Evolutionary conservation across 257 asterid species (phyloP).

Genomic region (Penstemon barbatus): DNA sequence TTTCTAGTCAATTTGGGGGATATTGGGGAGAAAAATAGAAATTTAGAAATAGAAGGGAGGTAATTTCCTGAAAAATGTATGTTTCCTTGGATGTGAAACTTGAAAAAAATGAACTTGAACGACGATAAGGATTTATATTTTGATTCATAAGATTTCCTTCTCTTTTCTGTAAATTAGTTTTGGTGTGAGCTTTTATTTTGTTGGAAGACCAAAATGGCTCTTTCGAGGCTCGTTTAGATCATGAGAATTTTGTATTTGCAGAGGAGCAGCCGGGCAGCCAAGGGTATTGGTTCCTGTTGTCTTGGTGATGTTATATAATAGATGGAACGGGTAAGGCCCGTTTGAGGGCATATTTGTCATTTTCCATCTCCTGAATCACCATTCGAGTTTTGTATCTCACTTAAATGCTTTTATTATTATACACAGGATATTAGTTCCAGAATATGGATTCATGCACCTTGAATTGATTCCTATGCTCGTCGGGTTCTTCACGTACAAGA

Average conservation of each 20-base stretch:
- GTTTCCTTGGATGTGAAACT: no score
- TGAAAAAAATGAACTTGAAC: no score
- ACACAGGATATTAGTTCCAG: constrained; percentile 75
- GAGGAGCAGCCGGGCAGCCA: constrained; percentile 93
- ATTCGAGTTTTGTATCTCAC: background rate
- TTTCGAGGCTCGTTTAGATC: constrained; percentile 11
- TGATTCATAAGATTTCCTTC: no score
- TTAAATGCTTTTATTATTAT: background rate
- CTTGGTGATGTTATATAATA: constrained; percentile 80
- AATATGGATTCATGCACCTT: constrained; percentile 77
- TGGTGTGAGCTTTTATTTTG: no score
- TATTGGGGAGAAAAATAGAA: no score
- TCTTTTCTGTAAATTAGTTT: no score
- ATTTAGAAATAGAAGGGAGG: no score
- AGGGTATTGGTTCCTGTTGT: constrained; percentile 82
- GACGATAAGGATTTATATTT: no score
- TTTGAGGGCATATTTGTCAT: background rate
- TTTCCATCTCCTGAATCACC: background rate
- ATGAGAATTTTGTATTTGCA: constrained; percentile 35
- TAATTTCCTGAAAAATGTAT: no score
- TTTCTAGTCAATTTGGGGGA: no score
- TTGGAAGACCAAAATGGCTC: background rate
- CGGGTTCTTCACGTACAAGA: constrained; percentile 94
- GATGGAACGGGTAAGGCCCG: constrained; percentile 77
- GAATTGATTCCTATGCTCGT: constrained; percentile 86